Evolutionary conservation across 768 basidiomycete genomes (phyloP).

Genomic region (Cystofilobasidium capitatum): DNA sequence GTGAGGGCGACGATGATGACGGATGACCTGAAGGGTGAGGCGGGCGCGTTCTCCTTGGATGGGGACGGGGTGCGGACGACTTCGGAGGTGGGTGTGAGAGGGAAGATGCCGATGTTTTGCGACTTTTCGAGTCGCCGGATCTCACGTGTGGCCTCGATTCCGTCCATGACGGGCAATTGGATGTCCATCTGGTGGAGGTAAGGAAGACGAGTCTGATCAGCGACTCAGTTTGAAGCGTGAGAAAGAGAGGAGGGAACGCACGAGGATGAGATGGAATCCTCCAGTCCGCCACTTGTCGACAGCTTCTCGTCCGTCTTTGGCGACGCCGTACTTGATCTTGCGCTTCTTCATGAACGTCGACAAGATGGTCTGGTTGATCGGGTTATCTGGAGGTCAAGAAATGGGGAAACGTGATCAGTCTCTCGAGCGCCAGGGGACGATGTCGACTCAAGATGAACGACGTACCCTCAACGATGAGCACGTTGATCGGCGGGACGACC

Average conservation of each 20-base stretch:
- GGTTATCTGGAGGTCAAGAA: constrained; percentile 61
- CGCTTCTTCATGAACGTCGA: constrained; percentile 96
- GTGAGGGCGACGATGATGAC: constrained; percentile 99
- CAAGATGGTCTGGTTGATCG: constrained; percentile 94
- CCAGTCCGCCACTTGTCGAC: constrained; percentile 91
- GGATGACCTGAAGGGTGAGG: constrained; percentile 66
- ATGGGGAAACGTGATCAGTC: neutral
- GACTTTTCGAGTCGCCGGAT: constrained; percentile 74
- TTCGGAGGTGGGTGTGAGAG: constrained; percentile 58
- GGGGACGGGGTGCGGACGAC: constrained; percentile 28
- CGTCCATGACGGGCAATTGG: constrained; percentile 98
- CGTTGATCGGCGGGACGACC: constrained; percentile 91
- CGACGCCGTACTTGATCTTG: constrained; percentile 87
- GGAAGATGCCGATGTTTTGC: constrained; percentile 57
- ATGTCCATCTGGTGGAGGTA: constrained; percentile 81
- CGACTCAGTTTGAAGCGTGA: neutral
- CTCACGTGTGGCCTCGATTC: constrained; percentile 91
- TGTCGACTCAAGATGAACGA: constrained; percentile 24
- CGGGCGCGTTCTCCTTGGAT: constrained; percentile 29
- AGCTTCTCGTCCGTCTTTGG: constrained; percentile 89
- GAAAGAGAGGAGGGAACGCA: constrained; percentile 42
- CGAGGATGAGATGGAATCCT: constrained; percentile 88
- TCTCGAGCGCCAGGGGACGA: neutral
- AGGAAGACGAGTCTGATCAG: too few species aligned
- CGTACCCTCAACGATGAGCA: constrained; percentile 93